phyloP scores from a whole-genome alignment of 805 yeast species.

The Candida insectorum region DNA sequence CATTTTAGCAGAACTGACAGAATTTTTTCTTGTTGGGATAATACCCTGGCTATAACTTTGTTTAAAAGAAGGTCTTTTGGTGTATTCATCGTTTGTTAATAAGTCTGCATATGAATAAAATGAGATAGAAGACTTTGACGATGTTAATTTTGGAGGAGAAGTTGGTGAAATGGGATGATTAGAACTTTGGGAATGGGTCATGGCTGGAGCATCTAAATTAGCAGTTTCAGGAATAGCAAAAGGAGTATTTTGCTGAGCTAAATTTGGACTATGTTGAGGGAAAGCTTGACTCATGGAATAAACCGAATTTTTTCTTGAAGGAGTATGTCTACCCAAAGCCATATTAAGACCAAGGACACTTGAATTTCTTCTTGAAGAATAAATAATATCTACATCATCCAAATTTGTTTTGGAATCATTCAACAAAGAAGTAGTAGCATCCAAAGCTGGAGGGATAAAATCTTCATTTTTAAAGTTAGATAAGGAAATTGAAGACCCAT shows the following conservation, averaged over 20 bases:
- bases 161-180: constrained; percentile 22
- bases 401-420: constrained; percentile 59
- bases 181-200: constrained; percentile 1
- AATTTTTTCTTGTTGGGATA: constrained; percentile 22
- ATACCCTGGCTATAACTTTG: constrained; percentile 34
- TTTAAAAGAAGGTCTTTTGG: constrained; percentile 58
- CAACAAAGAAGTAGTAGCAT: constrained; percentile 66
- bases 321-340: constrained; percentile 45
- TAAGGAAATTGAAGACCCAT: constrained; percentile 11
- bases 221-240: constrained; percentile 4
- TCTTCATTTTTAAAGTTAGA: constrained; percentile 49
- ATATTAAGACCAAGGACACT: constrained; percentile 47
- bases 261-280: constrained; percentile 12
- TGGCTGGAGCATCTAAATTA: constrained; percentile 3
- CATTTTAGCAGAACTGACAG: constrained; percentile 10
- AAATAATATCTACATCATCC: constrained; percentile 69
- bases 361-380: constrained; percentile 53
- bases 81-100: constrained; percentile 62
- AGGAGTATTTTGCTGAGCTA: constrained; percentile 5
- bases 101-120: constrained; percentile 82
- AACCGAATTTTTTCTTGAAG: constrained; percentile 37
- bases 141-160: constrained; percentile 39
- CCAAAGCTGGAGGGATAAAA: constrained; percentile 76
- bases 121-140: constrained; percentile 37
- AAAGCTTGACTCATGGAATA: constrained; percentile 19